Base-by-base conservation (phyloP, 1,284 basidiomycete species). In the Microbotryum saponariae region DNA sequence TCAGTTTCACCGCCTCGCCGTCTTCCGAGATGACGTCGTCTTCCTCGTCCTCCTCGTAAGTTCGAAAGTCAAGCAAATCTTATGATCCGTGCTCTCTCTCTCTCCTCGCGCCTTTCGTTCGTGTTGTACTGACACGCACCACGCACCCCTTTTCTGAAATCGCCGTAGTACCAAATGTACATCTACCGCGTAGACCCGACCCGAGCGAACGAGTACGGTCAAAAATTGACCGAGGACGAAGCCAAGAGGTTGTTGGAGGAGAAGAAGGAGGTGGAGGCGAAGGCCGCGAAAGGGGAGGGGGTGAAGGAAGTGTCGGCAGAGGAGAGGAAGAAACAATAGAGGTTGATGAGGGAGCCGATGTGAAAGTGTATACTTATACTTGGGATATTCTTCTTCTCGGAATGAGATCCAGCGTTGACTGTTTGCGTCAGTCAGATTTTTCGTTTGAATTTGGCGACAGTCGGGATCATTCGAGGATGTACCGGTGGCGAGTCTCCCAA, bases 151-250 rank as follows among this genome's bases (percentile, higher is more conserved):
- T 23, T 0, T 45, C 6, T 18, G 29, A 51, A 54, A 54, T 64
- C 50, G 51, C 69, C 31, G 10, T 57, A 70, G 16, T 72, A 68
- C 56, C 70, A 71, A 50, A 64, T 64, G 61, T 70, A 56, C 54
- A 44, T 61, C 75, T 98, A 97, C 79, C 86, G 90, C 56, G 81
- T 96, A 72, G 94, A 98, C 78, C 88, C 86, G 70, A 89, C 87
- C 70, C 86, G 94, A 68, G 82, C 90, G 68, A 98, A 98, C 76
- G 94, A 97, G 79, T 97, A 91, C 74, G 92, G 93, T 60, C 67
- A 68, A 51, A 61, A 64, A 53, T 50, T 69, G n/a, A 56, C 54
- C 1, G 65, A 69, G 20, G 67, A 65, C 10, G 65, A 60, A 23
- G 64, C 60, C 3, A 57, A 59, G 21, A 59, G 51, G 44, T 33